A percentile compares a stretch with the other conserved stretches of the same genome.
Evolutionary conservation across 345 rosid genomes (phyloP).

Genomic region (Brassica napus): DNA sequence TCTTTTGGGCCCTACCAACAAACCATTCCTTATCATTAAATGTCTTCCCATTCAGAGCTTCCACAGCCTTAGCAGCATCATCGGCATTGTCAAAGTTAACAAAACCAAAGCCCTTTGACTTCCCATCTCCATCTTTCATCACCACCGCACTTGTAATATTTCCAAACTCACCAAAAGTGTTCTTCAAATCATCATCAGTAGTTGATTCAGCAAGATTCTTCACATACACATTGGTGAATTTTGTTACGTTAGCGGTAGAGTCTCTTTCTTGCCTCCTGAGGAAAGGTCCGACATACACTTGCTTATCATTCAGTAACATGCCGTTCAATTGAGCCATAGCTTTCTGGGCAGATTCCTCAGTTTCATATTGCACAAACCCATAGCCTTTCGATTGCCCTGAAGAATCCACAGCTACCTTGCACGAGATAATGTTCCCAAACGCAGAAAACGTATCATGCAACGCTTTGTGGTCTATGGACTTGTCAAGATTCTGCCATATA

Average conservation of each 20-base stretch:
- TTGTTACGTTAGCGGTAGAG: conserved; percentile 42
- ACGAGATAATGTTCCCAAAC: conserved; percentile 84
- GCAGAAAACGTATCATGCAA: conserved; percentile 79
- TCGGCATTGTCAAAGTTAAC: conserved; percentile 86
- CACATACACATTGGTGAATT: conserved; percentile 85
- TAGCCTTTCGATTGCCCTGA: conserved; percentile 91
- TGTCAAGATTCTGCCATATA: conserved; percentile 74
- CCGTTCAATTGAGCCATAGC: conserved; percentile 85
- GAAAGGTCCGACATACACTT: conserved; percentile 93
- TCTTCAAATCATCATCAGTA: conserved; percentile 75
- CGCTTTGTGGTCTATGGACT: conserved; percentile 86
- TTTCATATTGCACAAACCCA: conserved; percentile 92
- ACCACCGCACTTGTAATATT: conserved; percentile 78
- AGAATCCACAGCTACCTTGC: conserved; percentile 87
- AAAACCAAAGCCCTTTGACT: conserved; percentile 89
- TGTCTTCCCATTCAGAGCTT: conserved; percentile 75
- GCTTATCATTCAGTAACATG: conserved; percentile 93
- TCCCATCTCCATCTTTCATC: conserved; percentile 83
- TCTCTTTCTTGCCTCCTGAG: conserved; percentile 95
- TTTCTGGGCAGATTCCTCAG: conserved; percentile 71
- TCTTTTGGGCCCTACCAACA: conserved; percentile 93
- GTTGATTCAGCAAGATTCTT: conserved; percentile 78
- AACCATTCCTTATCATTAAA: conserved; percentile 87
- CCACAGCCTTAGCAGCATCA: conserved; percentile 89
- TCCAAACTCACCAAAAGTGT: conserved; percentile 74